A percentile compares a stretch with the other conserved stretches of the same genome.
phyloP scores from a whole-genome alignment of 2,329 filamentous ascomycete species.

The Bipolaris victoriae region DNA sequence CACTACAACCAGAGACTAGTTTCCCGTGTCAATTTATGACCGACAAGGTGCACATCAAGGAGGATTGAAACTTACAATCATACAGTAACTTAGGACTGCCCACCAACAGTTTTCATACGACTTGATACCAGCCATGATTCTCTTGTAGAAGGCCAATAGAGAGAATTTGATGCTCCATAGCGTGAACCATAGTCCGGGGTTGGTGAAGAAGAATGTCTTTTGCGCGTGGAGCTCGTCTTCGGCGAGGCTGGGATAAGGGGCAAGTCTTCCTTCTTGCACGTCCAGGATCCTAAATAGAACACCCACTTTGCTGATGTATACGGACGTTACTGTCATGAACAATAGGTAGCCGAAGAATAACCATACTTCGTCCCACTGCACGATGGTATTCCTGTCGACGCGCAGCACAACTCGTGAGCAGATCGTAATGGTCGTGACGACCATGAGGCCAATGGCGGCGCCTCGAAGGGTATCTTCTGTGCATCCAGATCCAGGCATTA shows the following conservation, averaged over 20 bases:
- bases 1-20: not conserved
- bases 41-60: too few relatives aligned
- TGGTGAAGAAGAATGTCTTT: slow-evolving; percentile 49
- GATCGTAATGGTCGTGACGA: not conserved
- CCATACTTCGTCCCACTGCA: not conserved
- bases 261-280: slow-evolving; percentile 15
- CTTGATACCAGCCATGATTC: slow-evolving; percentile 40
- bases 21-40: too few relatives aligned
- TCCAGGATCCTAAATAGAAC: slow-evolving; percentile 38
- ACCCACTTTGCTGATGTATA: slow-evolving; percentile 46
- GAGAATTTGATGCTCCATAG: slow-evolving; percentile 51
- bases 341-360: slow-evolving; percentile 19
- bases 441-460: not conserved
- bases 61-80: slow-evolving; percentile 32
- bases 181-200: slow-evolving; percentile 47
- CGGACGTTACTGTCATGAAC: slow-evolving; percentile 22
- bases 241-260: not conserved
- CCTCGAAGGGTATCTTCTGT: slow-evolving; percentile 1
- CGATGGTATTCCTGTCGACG: not conserved
- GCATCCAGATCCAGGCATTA: not conserved
- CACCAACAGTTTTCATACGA: slow-evolving; percentile 48
- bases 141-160: slow-evolving; percentile 49
- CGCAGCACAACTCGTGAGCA: not conserved
- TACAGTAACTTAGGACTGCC: slow-evolving; percentile 38
- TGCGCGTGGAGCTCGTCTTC: slow-evolving; percentile 40